Evolutionary conservation across 1,284 basidiomycete genomes (phyloP).

Genomic region (Microbotryum saponariae): DNA sequence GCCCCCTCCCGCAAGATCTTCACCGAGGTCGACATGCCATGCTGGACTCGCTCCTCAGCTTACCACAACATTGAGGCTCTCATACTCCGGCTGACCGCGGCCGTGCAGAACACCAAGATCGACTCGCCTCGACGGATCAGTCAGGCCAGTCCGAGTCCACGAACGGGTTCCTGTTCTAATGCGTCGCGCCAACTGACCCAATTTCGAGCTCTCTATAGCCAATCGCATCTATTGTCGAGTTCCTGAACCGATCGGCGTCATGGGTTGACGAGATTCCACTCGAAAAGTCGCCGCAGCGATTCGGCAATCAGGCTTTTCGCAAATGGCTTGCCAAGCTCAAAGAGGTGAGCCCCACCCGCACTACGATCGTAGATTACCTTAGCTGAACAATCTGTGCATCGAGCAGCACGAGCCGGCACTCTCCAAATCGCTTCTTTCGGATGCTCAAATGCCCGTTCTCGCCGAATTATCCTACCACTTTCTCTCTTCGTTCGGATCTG

Average conservation of each 20-base stretch:
- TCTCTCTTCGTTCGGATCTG: slow-evolving; percentile 79
- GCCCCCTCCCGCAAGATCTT: slow-evolving; percentile 32
- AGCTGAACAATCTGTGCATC: background rate
- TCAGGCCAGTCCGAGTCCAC: slow-evolving; percentile 11
- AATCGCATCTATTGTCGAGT: slow-evolving; percentile 47
- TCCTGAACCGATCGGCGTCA: slow-evolving; percentile 61
- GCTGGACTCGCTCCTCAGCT: slow-evolving; percentile 37
- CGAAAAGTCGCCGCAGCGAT: slow-evolving; percentile 72
- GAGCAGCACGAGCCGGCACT: slow-evolving; percentile 50
- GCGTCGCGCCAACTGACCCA: background rate
- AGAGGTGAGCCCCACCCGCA: slow-evolving; percentile 49
- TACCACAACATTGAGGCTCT: slow-evolving; percentile 36
- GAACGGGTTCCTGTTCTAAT: background rate
- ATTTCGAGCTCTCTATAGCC: slow-evolving; percentile 42
- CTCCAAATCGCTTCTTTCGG: slow-evolving; percentile 49
- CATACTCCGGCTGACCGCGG: slow-evolving; percentile 37
- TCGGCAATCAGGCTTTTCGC: slow-evolving; percentile 88
- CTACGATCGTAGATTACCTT: background rate
- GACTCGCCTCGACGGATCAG: slow-evolving; percentile 13
- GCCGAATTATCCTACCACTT: slow-evolving; percentile 67
- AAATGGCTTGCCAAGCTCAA: slow-evolving; percentile 74
- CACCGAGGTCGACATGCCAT: slow-evolving; percentile 37
- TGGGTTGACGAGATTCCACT: slow-evolving; percentile 82
- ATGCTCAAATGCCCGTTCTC: slow-evolving; percentile 49
- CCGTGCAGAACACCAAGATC: slow-evolving; percentile 35